Base-by-base conservation (phyloP, 306 rosid genomes). In the Cotoneaster glaucophyllus region DNA sequence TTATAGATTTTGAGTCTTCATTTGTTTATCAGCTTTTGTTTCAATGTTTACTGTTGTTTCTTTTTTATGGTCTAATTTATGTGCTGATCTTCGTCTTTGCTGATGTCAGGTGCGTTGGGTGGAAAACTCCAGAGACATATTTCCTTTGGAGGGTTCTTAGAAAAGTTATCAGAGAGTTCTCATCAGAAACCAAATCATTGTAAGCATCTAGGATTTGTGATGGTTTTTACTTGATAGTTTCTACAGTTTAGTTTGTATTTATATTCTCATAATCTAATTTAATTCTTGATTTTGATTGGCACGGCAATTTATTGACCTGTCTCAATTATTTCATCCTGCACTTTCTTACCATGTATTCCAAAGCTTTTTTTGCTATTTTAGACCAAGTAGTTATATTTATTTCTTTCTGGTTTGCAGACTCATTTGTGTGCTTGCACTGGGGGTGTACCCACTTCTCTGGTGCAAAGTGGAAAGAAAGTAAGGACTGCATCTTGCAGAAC, bases 381-480 rank as follows among this genome's bases (percentile, higher is more conserved):
- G 14, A 18, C 28, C 4, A 2, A 11, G 56, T 62, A 9, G 34
- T 10, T 34, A 25, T 48, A 11, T 31, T 32, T 50, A 9, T 25
- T 22, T 54, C 13, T 28, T 7, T 21, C 50, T 65, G 18, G 28
- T 82, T 21, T 73, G 61, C 74, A 82, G 82, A 50, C 39, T 67
- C 32, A 22, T 67, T 18, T 31, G 50, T 77, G 81, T 67, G 54
- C 64, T 73, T 71, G 81, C 81, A 34, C 71, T 72, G 74, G 67
- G 70, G 68, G 58, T 64, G 70, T 56, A 77, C 73, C 65, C 73
- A 64, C 64, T 68, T 52, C 70, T 74, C 65, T 80, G 70, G 71
- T 64, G 76, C 26, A 64, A 18, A 80, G 68, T 37, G 31, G 73
- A 19, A 76, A 52, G 64, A 61, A 64, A 71, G 78, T 14, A 73